Percentiles rank a stretch among this genome's conserved stretches.
Evolutionary conservation across 306 rosid genomes (phyloP).

Genomic region (Ochetophila trinervis): DNA sequence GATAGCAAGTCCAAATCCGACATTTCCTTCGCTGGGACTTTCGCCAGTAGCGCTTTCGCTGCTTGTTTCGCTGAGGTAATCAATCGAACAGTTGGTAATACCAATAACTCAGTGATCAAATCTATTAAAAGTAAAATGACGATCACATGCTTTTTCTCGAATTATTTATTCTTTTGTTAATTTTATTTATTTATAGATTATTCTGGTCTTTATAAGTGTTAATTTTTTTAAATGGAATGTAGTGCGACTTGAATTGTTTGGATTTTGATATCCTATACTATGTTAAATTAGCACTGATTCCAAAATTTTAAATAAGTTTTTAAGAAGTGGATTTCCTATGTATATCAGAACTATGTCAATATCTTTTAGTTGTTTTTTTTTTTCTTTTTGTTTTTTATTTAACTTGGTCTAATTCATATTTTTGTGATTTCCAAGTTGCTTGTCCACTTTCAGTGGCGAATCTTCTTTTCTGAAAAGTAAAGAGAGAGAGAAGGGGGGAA

Average conservation of each 20-base stretch:
- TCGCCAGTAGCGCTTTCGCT: slow-evolving; percentile 70
- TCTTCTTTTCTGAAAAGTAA: background rate
- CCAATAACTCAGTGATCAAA: background rate
- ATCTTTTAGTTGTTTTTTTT: too few species aligned
- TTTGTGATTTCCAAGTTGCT: background rate
- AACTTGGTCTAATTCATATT: background rate
- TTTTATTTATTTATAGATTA: too few species aligned
- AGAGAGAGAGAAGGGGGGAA: too few species aligned
- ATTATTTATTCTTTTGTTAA: background rate
- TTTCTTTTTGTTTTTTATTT: background rate
- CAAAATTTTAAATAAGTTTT: too few species aligned
- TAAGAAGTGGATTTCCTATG: too few species aligned
- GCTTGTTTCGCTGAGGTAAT: slow-evolving; percentile 77
- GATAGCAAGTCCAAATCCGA: slow-evolving; percentile 55
- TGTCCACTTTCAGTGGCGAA: background rate
- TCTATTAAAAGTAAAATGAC: background rate
- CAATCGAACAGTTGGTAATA: background rate
- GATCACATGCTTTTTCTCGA: background rate
- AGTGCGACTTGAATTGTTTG: too few species aligned
- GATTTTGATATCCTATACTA: too few species aligned
- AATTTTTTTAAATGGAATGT: too few species aligned
- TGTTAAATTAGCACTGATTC: too few species aligned
- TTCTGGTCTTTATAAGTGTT: too few species aligned
- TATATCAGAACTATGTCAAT: too few species aligned
- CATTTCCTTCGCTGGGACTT: slow-evolving; percentile 65